Evolutionary conservation across 345 rosid genomes (phyloP), one percentile per base, ranked within the genome.

Genomic region (Euclidium syriacum): DNA sequence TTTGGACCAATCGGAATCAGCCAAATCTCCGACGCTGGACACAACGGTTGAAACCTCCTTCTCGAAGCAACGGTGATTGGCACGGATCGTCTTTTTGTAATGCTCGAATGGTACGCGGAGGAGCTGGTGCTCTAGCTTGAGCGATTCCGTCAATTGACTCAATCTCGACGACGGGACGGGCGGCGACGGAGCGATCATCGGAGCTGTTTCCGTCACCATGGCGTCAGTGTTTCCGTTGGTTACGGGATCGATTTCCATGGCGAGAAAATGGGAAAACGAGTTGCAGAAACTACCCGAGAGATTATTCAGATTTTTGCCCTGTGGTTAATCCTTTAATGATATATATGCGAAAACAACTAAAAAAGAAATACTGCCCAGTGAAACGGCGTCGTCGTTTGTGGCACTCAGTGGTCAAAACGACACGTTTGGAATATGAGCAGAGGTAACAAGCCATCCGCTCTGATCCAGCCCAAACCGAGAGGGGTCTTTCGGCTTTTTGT

Each of bases 91-190:
- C 72, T 90, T 94, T 83, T 85, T 90, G 84, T 83, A 90, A 77
- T 87, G 87, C 79, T 94, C 99, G 79, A 90, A 94, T 4, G 99
- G 99, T 14, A 90, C 97, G 15, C 97, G 81, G 65, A 87, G 79
- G 67, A 90, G 79, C 67, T 94, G 97, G 79, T 94, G 96, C 77
- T 90, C 99, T 23, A 90, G 79, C 57, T 88, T 90, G 51, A 87
- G 67, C 5, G 99, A 86, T 68, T 94, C 97, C 50, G 92, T 72
- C 32, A 94, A 74, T 65, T 83, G 91, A 53, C 73, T 73, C 42
- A 67, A 77, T 44, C 77, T 85, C 18, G 88, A 76, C 9, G 90
- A 68, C 4, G 85, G 77, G 12, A 77, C 19, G 2, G 75, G 9
- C 1, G 74, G 54, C 0, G 78, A 20, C 23, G 74, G 61, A 34